A percentile compares a stretch with the other conserved stretches of the same genome.
Evolutionary conservation across 2,329 filamentous ascomycete species (phyloP).

Genomic region (Phyllosticta ampelicida): DNA sequence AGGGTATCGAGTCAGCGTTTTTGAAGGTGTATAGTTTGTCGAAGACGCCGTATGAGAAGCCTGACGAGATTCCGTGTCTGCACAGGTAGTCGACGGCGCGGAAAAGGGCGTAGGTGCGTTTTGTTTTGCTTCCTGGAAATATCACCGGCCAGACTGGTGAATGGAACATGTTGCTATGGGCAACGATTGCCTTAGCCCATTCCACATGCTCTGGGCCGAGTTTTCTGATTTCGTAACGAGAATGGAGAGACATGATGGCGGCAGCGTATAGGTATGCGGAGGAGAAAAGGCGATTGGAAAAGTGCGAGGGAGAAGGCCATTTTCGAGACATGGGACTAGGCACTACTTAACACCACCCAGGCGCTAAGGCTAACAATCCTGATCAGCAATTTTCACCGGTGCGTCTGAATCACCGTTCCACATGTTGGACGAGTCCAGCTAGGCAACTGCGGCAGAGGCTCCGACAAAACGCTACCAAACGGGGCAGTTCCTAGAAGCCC

Average conservation of each 20-base stretch:
- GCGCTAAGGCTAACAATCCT: not conserved
- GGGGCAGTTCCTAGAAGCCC: not conserved
- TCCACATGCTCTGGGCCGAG: conserved; percentile 17
- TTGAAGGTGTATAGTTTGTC: conserved; percentile 30
- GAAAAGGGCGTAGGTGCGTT: conserved; percentile 11
- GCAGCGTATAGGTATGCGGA: not conserved
- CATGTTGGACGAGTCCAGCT: not conserved
- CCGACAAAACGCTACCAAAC: not conserved
- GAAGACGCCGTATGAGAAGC: conserved; percentile 29
- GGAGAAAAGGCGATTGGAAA: not conserved
- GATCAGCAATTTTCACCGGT: not conserved
- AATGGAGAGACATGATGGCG: conserved; percentile 14
- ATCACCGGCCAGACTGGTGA: conserved; percentile 18
- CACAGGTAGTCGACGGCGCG: conserved; percentile 19
- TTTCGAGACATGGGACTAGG: not conserved
- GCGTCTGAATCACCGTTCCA: not conserved
- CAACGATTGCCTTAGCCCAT: conserved; percentile 23
- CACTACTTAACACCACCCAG: not conserved
- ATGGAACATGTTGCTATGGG: conserved; percentile 24
- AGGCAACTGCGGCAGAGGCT: not conserved
- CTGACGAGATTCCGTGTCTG: conserved; percentile 24
- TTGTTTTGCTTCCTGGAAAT: conserved; percentile 18
- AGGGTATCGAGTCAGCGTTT: conserved; percentile 18
- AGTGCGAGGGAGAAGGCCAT: not conserved
- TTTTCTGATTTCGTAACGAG: conserved; percentile 24